phyloP scores from a whole-genome alignment of 352 stramenopile genomes.

The Phytopythium ostracodes region DNA sequence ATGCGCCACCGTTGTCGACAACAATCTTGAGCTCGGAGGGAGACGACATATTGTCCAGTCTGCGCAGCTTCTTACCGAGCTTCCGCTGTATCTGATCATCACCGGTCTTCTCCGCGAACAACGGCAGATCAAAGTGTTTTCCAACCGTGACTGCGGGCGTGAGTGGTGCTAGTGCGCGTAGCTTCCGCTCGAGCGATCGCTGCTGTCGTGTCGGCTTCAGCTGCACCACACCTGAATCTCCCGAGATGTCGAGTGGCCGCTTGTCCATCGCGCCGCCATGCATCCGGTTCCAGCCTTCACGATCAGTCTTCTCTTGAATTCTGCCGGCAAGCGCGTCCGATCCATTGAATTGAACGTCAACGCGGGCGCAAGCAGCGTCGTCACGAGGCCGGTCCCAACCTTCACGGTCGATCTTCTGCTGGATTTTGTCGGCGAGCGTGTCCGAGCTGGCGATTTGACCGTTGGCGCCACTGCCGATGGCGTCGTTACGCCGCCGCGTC shows the following conservation, averaged over 20 bases:
- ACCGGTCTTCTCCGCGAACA: neutral
- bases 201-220: neutral
- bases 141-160: neutral
- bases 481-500: neutral
- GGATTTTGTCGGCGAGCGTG: neutral
- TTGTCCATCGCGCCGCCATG: neutral
- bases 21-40: conserved; percentile 7
- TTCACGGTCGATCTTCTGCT: neutral
- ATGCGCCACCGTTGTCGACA: neutral
- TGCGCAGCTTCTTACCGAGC: neutral
- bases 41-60: neutral
- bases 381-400: neutral
- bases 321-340: neutral
- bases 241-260: neutral
- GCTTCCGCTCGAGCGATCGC: neutral
- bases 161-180: neutral
- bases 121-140: neutral
- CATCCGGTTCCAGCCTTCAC: neutral
- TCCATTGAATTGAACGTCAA: neutral
- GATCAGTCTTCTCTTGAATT: neutral
- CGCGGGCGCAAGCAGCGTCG: neutral
- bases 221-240: neutral
- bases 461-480: neutral
- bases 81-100: neutral
- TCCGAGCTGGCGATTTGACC: neutral